These are phyloP conservation scores for Zygotorulaspora florentina DNA, from an alignment of 805 yeast genomes.

Conservation along the genomic window DNA sequence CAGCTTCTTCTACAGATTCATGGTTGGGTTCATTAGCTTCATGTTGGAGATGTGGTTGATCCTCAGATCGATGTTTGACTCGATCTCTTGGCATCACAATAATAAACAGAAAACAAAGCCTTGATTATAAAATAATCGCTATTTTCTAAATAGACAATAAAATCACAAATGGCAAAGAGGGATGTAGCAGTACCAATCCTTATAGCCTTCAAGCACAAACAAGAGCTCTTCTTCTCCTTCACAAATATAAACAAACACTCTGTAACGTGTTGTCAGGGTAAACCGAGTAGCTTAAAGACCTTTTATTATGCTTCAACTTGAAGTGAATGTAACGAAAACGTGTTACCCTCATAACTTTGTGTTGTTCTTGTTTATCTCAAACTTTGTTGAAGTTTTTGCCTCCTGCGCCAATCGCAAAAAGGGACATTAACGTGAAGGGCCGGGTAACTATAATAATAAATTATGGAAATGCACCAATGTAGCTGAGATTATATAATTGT, in stretches of 20 bases:
- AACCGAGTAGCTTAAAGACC: constrained; percentile 9
- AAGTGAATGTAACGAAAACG: neutral
- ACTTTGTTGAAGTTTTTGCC: constrained; percentile 2
- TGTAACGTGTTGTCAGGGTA: constrained; percentile 18
- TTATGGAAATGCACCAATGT: neutral
- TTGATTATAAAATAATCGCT: neutral
- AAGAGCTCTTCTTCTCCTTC: neutral
- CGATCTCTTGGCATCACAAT: constrained; percentile 11
- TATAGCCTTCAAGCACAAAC: neutral
- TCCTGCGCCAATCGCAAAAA: neutral
- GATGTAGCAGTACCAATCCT: neutral
- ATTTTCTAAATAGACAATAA: neutral
- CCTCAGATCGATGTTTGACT: constrained; percentile 11
- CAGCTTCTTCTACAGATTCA: constrained; percentile 69
- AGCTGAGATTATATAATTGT: no score
- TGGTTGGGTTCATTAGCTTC: constrained; percentile 19
- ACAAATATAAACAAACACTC: neutral
- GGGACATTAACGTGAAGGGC: neutral
- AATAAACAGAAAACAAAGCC: neutral
- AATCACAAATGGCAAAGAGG: neutral
- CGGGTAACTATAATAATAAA: neutral
- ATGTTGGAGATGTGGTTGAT: constrained; percentile 9
- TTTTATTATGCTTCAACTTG: neutral
- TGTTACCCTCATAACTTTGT: constrained; percentile 11
- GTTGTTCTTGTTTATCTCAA: constrained; percentile 1